phyloP scores from a whole-genome alignment of 2,329 filamentous ascomycete genomes.

The Hypoxylon sp. region DNA sequence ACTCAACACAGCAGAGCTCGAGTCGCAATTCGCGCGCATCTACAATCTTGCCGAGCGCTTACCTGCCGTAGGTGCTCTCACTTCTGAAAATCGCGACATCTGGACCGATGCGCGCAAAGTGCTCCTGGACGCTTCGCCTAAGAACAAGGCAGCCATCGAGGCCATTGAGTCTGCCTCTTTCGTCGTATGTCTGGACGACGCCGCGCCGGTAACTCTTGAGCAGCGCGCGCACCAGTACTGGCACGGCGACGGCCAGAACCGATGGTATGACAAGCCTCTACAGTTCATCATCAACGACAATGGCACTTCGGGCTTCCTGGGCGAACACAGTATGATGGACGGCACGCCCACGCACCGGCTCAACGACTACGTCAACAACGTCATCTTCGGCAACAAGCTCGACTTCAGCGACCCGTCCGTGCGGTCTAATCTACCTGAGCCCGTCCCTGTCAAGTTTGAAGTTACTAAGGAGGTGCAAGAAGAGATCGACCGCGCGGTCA shows the following conservation, averaged over 20 bases:
- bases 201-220: slow-evolving; percentile 90
- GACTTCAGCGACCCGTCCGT: slow-evolving; percentile 84
- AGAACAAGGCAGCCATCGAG: slow-evolving; percentile 83
- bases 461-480: slow-evolving; percentile 79
- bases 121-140: slow-evolving; percentile 80
- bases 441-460: slow-evolving; percentile 81
- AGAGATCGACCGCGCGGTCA: slow-evolving; percentile 82
- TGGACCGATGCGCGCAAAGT: slow-evolving; percentile 87
- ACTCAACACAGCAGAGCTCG: slow-evolving; percentile 89
- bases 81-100: slow-evolving; percentile 91
- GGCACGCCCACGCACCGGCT: slow-evolving; percentile 96
- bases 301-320: slow-evolving; percentile 96
- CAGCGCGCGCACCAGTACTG: slow-evolving; percentile 97
- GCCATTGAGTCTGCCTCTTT: slow-evolving; percentile 91
- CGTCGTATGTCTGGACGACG: slow-evolving; percentile 92
- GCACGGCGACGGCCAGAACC: slow-evolving; percentile 96
- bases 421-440: slow-evolving; percentile 87
- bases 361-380: slow-evolving; percentile 92
- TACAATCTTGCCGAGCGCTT: slow-evolving; percentile 80
- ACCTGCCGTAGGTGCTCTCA: slow-evolving; percentile 85
- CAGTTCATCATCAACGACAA: slow-evolving; percentile 99
- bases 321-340: slow-evolving; percentile 99
- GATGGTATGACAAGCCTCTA: slow-evolving; percentile 98
- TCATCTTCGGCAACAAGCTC: slow-evolving; percentile 94
- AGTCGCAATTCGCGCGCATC: slow-evolving; percentile 87